Base-by-base conservation (phyloP, 768 basidiomycete genomes). In the Boletus vinaceobasis region DNA sequence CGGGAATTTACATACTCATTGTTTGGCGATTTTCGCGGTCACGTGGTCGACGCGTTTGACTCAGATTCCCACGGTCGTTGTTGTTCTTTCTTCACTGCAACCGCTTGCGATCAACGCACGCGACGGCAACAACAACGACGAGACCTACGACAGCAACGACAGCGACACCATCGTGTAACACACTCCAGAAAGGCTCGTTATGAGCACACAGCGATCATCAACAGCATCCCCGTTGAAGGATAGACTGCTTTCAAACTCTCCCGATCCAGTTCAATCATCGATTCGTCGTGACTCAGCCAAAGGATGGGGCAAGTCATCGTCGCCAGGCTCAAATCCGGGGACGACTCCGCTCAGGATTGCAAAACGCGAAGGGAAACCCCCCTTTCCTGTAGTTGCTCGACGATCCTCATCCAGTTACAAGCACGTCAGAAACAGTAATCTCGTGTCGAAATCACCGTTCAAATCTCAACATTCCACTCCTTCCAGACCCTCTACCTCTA, bases 391-490 rank as follows among this genome's bases (percentile, higher is more conserved):
- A n/a, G 71, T 90, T 43, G 83, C 85, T 45, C 83, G 90, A 32
- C 80, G 90, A 40, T 78, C 82, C 15, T 90, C 88, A 8, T 86
- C 84, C 39, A 90, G 88, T 70, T 93, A 86, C 73, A 86, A 81
- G 60, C 90, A 90, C 70, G 79, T 92, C 59, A 80, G 79, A 63
- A 85, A 75, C 62, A 89, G 85, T 67, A 85, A 87, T 65, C 84
- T 92, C 52, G 91, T 93, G 17, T 85, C 87, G 29, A 91, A 91
- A 61, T 93, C 91, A 11, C 90, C 90, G 10, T 93, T 93, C 75
- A 88, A 87, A 63, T 82, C 81, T 3, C 82, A 84, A 56, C 75
- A 82, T 26, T 77, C 82, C 45, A 75, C 77, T n/a, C 75, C 81
- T 32, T 70, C 79, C 4, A 57, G 42, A 54, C 65, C 66, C 0